Percentiles rank a stretch among this genome's conserved stretches.
Conservation (phyloP, 129 eudicot species). For the Scalesia atractyloides region DNA sequence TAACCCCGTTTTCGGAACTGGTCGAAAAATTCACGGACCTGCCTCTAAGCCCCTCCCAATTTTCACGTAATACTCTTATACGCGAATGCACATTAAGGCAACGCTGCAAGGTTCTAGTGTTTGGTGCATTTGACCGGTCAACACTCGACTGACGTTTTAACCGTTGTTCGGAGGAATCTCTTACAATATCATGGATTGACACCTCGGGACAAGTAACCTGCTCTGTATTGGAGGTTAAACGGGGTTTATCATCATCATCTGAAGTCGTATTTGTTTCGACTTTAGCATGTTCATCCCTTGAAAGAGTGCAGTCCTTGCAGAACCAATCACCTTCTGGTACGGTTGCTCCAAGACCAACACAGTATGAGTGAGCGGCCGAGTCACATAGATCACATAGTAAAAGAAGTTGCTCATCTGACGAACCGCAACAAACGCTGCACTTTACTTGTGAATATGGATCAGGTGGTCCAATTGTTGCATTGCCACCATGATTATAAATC, state of each 20-base stretch:
- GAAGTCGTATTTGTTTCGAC: constrained; percentile 33
- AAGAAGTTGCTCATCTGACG: constrained; percentile 58
- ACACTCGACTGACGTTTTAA: constrained; percentile 15
- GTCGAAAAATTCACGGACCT: constrained; percentile 56
- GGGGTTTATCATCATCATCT: constrained; percentile 20
- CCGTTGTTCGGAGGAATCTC: constrained; percentile 38
- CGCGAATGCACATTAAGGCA: constrained; percentile 63
- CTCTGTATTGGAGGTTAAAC: background rate
- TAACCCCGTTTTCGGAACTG: background rate
- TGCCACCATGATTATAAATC: constrained; percentile 54
- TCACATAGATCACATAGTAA: constrained; percentile 92
- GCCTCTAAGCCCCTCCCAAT: constrained; percentile 63
- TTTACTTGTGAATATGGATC: constrained; percentile 55
- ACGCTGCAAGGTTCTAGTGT: constrained; percentile 60
- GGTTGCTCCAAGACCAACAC: constrained; percentile 82
- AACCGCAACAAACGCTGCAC: constrained; percentile 53
- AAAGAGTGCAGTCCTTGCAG: constrained; percentile 66
- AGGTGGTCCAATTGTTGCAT: constrained; percentile 49
- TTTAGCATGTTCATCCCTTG: constrained; percentile 55
- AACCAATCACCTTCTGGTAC: constrained; percentile 97
- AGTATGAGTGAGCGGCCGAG: constrained; percentile 73
- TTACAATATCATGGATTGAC: constrained; percentile 55
- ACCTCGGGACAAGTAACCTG: constrained; percentile 31
- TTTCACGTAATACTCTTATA: constrained; percentile 68
- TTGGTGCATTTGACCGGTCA: constrained; percentile 26